phyloP scores from a whole-genome alignment of 495 filamentous ascomycete genomes.

The Daldinia childiae region DNA sequence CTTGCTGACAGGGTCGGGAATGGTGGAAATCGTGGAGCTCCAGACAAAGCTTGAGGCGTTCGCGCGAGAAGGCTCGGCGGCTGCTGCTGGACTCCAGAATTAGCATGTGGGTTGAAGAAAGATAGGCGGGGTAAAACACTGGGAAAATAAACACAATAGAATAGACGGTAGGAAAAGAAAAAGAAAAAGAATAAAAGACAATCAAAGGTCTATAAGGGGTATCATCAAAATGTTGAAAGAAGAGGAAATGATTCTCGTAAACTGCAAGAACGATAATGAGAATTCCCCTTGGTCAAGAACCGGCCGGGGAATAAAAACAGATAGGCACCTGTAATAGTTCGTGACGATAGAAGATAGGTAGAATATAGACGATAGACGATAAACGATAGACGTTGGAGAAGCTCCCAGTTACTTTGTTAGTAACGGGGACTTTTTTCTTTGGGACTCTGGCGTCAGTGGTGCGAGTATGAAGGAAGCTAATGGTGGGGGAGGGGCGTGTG shows the following conservation, averaged over 20 bases:
- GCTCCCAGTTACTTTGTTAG: conserved; percentile 39
- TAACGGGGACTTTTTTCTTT: conserved; percentile 22
- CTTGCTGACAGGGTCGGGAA: conserved; percentile 35
- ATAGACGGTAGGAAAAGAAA: conserved; percentile 3
- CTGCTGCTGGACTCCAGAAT: conserved; percentile 47
- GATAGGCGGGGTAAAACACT: conserved; percentile 44
- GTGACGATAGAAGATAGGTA: conserved; percentile 32
- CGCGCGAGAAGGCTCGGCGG: conserved; percentile 50
- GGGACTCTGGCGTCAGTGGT: conserved; percentile 39
- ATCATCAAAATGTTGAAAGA: conserved; percentile 35
- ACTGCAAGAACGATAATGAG: conserved; percentile 15
- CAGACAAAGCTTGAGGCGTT: conserved; percentile 48
- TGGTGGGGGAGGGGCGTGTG: conserved; percentile 43
- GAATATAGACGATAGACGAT: conserved; percentile 5
- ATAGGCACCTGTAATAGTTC: conserved; percentile 22
- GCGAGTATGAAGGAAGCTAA: conserved; percentile 33
- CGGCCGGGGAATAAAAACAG: conserved; percentile 4
- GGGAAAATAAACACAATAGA: conserved; percentile 12
- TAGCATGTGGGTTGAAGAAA: conserved; percentile 49
- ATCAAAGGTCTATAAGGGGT: conserved; percentile 15
- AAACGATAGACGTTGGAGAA: conserved; percentile 35
- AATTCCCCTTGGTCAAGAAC: conserved; percentile 21
- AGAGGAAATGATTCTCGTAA: conserved; percentile 26
- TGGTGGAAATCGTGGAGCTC: conserved; percentile 44
- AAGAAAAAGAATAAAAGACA: conserved; percentile 6